phyloP scores from a whole-genome alignment of 1,284 basidiomycete genomes.

The Spongiforma sp. region DNA sequence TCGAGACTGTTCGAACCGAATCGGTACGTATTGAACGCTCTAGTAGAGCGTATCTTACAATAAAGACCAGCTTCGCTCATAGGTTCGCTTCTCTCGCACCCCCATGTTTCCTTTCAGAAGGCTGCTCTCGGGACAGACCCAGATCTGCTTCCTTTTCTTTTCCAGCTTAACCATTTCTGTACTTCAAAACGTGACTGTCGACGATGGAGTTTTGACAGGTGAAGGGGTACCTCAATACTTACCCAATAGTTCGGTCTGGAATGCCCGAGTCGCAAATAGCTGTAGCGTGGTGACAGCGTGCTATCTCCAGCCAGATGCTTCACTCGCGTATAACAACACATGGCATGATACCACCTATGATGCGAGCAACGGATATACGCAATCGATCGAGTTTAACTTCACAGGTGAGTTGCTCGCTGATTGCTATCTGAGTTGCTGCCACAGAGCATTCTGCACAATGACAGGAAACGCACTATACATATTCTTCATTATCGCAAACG shows the following conservation, averaged over 20 bases:
- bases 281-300: background rate
- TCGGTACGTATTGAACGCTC: too few species aligned
- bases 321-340: conserved; percentile 13
- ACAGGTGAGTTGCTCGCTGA: conserved; percentile 6
- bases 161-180: background rate
- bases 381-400: conserved; percentile 20
- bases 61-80: too few species aligned
- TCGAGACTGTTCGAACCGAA: too few species aligned
- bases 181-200: conserved; percentile 26
- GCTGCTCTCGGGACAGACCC: background rate
- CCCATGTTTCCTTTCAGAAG: conserved; percentile 1
- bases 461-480: conserved; percentile 27
- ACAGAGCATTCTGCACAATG: background rate
- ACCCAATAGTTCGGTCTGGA: too few species aligned
- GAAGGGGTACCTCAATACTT: conserved; percentile 10
- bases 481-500: conserved; percentile 25
- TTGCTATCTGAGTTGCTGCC: background rate
- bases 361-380: background rate
- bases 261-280: too few species aligned
- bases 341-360: conserved; percentile 24
- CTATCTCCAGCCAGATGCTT: conserved; percentile 1
- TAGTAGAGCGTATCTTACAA: too few species aligned
- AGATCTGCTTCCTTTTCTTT: background rate
- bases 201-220: conserved; percentile 18
- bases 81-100: background rate